phyloP scores from a whole-genome alignment of 1,284 basidiomycete genomes.

The Thelephora terrestris region DNA sequence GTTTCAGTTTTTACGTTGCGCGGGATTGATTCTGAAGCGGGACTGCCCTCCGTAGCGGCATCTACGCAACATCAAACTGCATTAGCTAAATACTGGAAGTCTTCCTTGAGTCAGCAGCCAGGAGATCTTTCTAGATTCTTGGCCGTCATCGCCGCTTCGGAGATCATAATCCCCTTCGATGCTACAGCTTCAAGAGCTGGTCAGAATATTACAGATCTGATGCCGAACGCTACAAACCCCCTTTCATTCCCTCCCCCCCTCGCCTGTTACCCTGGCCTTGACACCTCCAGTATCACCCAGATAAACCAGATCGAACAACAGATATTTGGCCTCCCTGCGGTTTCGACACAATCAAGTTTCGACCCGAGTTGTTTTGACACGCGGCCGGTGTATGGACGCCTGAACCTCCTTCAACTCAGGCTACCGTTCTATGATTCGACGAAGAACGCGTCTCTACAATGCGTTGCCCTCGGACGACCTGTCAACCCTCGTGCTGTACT shows the following conservation, averaged over 20 bases:
- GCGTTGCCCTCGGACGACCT: slow-evolving; percentile 33
- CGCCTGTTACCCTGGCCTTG: slow-evolving; percentile 46
- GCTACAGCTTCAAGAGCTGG: slow-evolving; percentile 27
- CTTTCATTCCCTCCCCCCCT: slow-evolving; percentile 46
- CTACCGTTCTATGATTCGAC: slow-evolving; percentile 42
- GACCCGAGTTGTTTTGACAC: slow-evolving; percentile 40
- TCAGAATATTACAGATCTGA: slow-evolving; percentile 24
- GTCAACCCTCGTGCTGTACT: slow-evolving; percentile 37
- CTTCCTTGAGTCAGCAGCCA: slow-evolving; percentile 35
- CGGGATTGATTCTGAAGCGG: slow-evolving; percentile 2
- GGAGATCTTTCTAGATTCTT: slow-evolving; percentile 36
- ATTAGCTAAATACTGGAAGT: slow-evolving; percentile 45
- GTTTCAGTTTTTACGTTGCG: slow-evolving; percentile 12
- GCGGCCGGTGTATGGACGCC: slow-evolving; percentile 51
- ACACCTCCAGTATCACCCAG: slow-evolving; percentile 25
- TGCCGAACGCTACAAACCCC: slow-evolving; percentile 30
- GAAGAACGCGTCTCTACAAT: slow-evolving; percentile 36
- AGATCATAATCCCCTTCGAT: slow-evolving; percentile 53
- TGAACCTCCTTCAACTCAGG: slow-evolving; percentile 44
- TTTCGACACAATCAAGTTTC: slow-evolving; percentile 26
- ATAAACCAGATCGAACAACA: slow-evolving; percentile 38
- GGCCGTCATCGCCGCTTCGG: slow-evolving; percentile 33
- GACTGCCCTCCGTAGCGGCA: slow-evolving; percentile 26
- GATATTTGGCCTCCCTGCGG: slow-evolving; percentile 37
- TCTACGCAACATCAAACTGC: slow-evolving; percentile 44